A percentile compares a stretch with the other conserved stretches of the same genome.
Evolutionary conservation across 148 eudicot species (phyloP).

Genomic region (Silene conica): DNA sequence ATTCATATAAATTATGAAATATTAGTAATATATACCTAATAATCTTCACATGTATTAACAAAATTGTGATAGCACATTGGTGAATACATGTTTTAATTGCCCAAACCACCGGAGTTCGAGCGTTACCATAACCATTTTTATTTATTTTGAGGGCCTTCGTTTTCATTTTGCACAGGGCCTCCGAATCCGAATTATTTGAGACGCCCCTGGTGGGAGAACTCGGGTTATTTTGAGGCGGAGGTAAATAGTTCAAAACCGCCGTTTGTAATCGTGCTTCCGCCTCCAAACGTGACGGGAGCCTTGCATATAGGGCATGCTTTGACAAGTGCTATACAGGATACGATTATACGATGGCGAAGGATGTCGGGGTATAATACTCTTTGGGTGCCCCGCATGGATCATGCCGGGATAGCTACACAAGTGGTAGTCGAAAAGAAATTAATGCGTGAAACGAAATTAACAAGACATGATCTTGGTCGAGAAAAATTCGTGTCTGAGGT

Average conservation of each 20-base stretch:
- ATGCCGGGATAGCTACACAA: constrained; percentile 99
- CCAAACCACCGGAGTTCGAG: no score
- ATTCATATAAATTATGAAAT: no score
- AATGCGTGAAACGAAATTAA: constrained; percentile 73
- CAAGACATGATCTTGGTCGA: constrained; percentile 88
- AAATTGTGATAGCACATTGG: no score
- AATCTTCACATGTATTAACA: no score
- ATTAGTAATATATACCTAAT: no score
- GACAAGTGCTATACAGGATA: constrained; percentile 90
- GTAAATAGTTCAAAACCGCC: constrained; percentile 71
- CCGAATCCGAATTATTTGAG: no score
- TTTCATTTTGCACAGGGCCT: no score
- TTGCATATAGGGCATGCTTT: constrained; percentile 97
- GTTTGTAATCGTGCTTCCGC: constrained; percentile 83
- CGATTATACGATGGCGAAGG: constrained; percentile 83
- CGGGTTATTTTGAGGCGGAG: constrained; percentile 73
- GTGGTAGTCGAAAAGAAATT: constrained; percentile 97
- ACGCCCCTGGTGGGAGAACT: constrained; percentile 99
- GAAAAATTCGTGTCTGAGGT: constrained; percentile 80
- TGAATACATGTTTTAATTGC: no score
- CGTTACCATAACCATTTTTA: no score
- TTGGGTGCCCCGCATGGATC: constrained; percentile 99
- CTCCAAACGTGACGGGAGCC: constrained; percentile 99
- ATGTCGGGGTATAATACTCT: constrained; percentile 92
- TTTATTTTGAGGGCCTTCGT: no score